Percentiles rank a stretch among this genome's conserved stretches.
These are phyloP conservation scores for Pulveroboletus sp. DNA, from an alignment of 768 basidiomycete genomes.

Conservation along the genomic window DNA sequence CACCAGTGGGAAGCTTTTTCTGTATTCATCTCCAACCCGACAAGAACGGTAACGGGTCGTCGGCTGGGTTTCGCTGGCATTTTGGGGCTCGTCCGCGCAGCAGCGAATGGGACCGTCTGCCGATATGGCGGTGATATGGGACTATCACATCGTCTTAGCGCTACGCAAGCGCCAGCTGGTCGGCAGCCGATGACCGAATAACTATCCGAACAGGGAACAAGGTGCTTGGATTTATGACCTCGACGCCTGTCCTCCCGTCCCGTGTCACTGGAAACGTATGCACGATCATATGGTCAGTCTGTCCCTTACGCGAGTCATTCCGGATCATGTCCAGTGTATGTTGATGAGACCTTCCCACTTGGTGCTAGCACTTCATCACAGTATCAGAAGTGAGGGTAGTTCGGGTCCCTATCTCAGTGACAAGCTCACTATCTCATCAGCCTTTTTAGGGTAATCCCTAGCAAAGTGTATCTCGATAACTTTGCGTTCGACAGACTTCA, in stretches of 20 bases:
- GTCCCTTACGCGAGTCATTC: conserved; percentile 12
- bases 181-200: not conserved
- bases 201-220: conserved; percentile 6
- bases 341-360: conserved; percentile 40
- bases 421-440: conserved; percentile 32
- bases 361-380: conserved; percentile 24
- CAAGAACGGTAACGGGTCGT: conserved; percentile 52
- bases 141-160: conserved; percentile 62
- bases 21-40: conserved; percentile 63
- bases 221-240: conserved; percentile 65
- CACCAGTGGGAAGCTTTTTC: conserved; percentile 46
- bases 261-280: conserved; percentile 49
- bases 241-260: conserved; percentile 49
- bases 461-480: conserved; percentile 44
- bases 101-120: conserved; percentile 41
- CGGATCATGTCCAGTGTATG: conserved; percentile 39
- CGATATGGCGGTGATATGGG: conserved; percentile 33
- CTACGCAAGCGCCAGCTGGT: conserved; percentile 34
- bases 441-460: conserved; percentile 57
- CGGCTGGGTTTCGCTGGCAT: too few species aligned
- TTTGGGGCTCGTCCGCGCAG: conserved; percentile 40
- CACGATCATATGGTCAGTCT: not conserved
- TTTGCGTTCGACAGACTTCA: conserved; percentile 77
- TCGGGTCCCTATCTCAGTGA: conserved; percentile 2
- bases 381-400: conserved; percentile 43